Evolutionary conservation across 2,329 filamentous ascomycete genomes (phyloP), one percentile per base, ranked within the genome.

Genomic region (Dactylellina cionopaga): DNA sequence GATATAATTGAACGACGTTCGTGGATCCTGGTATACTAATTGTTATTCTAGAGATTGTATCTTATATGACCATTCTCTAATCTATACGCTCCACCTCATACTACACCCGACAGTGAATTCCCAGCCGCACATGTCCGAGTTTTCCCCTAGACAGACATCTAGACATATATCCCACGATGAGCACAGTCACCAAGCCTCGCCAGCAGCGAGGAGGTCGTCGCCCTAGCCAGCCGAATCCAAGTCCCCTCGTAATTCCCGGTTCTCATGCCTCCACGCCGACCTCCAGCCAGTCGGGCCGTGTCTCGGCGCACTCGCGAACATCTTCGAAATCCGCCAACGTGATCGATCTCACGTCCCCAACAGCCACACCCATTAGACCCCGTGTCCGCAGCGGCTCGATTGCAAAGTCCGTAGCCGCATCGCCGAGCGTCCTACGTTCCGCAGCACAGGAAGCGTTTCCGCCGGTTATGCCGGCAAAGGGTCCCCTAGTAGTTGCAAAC

Each of bases 341-440:
- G 27, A 71, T 71, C 58, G 66, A 71, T 35, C 58, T 71, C 33
- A 71, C 66, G n/a, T 71, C 66, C 0, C 66, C 66, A 17, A 71
- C 58, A 13, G 49, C 66, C 10, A 71, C 66, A 17, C 55, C 65
- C 9, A 37, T 56, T 35, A 49, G 66, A 29, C 22, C 54, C 22
- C 66, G 58, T 9, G 58, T 43, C 27, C 51, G 58, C 2, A 71
- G 58, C 51, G 49, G 43, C 17, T 71, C 66, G 6, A 47, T 54
- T 15, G 39, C 31, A 25, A 71, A 71, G 19, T 71, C 66, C n/a
- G 41, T 59, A 19, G 58, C 58, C n/a, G 58, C 58, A 7, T 71
- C 66, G 5, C 66, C 66, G 2, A 71, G 58, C 35, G 33, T 71
- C 19, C 43, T 71, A 31, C 37, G 58, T 17, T 71, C 66, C 6